Percentiles rank a stretch among this genome's conserved stretches.
These are phyloP conservation scores for Xylaria sp. DNA, from an alignment of 495 filamentous ascomycete genomes.

Conservation along the genomic window DNA sequence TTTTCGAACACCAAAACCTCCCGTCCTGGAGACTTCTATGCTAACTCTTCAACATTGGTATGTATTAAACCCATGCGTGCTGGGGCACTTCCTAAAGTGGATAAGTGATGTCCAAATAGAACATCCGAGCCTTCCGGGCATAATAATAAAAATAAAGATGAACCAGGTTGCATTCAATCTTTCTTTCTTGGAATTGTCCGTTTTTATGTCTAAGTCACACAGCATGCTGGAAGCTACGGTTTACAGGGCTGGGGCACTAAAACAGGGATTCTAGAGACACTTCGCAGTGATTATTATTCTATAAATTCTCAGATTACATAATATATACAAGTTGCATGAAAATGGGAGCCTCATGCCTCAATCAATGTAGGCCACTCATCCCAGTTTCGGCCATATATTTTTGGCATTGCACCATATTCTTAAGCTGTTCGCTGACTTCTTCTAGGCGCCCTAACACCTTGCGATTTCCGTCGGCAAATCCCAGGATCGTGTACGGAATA, in stretches of 20 bases:
- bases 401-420: conserved; percentile 50
- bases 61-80: no score
- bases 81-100: not conserved
- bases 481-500: conserved; percentile 52
- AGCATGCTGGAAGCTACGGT: not conserved
- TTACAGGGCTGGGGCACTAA: not conserved
- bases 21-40: no score
- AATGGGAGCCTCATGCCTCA: not conserved
- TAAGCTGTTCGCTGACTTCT: conserved; percentile 51
- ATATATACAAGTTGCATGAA: not conserved
- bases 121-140: not conserved
- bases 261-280: not conserved
- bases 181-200: not conserved
- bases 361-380: conserved; percentile 45
- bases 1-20: no score
- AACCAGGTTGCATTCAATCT: not conserved
- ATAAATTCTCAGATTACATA: not conserved
- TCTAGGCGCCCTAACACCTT: conserved; percentile 47
- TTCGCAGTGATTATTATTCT: not conserved
- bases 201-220: not conserved
- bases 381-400: conserved; percentile 53
- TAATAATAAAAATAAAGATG: not conserved
- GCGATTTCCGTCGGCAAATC: conserved; percentile 53
- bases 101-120: not conserved
- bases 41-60: no score